Base-by-base conservation (phyloP, 257 asterid genomes). In the Orobanche coerulescens region DNA sequence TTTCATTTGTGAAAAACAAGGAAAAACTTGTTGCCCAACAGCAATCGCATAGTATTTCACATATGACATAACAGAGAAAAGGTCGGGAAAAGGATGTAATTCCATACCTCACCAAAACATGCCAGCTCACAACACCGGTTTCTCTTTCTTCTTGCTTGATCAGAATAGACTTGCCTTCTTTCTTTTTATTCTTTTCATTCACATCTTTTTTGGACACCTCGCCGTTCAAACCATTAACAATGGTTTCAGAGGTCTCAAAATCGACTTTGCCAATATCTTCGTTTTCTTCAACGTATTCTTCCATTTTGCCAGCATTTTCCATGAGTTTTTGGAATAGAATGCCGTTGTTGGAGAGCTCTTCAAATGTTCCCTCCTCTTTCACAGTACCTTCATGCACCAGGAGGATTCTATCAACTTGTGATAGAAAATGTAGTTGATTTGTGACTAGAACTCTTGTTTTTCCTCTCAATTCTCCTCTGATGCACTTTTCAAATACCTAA, bases 261-360 rank as follows among this genome's bases (percentile, higher is more conserved):
- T 79, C 84, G 19, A 30, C 24, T 40, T 62, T 62, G 14, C 44
- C 82, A 55, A 25, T 74, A 39, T 60, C 82, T 69, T 76, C 94
- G 46, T 48, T 75, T 67, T 88, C 95, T 76, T 86, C 96, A 34
- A 72, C 79, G 69, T 81, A 84, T 65, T 83, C 97, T 76, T 93
- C 97, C 95, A 93, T 81, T 79, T 93, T 93, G 33, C 98, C 98
- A 12, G 97, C 98, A 78, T 93, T 93, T 80, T 88, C 98, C 98
- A 93, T 93, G 76, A 93, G 82, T 69, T 76, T 93, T 59, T 82
- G 86, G 65, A 93, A 93, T 19, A 84, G 81, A 61, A 65, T 14
- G 23, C 98, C 98, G 55, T 74, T 84, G 71, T 81, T 78, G 25
- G 97, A 89, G 64, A 93, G 94, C 77, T 89, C 95, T 62, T 89